Conservation (phyloP, 208 protist genomes). For the Leishmania arabica region DNA sequence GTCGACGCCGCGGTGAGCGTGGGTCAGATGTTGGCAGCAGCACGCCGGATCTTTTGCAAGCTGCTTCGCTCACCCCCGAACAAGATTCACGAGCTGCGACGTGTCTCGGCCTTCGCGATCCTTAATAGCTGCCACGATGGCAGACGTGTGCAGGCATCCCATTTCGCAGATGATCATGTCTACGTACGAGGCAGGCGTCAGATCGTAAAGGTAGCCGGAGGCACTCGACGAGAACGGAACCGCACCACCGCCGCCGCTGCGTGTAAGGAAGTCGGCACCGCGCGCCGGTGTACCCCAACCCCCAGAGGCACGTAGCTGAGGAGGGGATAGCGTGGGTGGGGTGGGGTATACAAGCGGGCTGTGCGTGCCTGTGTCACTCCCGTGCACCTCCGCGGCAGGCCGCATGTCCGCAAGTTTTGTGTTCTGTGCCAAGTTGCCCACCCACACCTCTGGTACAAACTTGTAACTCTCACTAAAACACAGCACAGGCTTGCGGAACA, state of each 20-base stretch:
- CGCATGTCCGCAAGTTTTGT: conserved; percentile 78
- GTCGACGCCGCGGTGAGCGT: neutral
- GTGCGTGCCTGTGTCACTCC: conserved; percentile 16
- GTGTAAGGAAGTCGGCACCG: conserved; percentile 1
- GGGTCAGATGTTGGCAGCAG: neutral
- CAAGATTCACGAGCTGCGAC: conserved; percentile 31
- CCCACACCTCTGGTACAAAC: conserved; percentile 95
- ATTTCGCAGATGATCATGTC: conserved; percentile 90
- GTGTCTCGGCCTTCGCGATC: conserved; percentile 63
- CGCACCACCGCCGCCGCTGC: neutral
- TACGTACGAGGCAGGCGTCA: conserved; percentile 74
- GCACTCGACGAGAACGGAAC: conserved; percentile 32
- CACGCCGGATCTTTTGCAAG: neutral
- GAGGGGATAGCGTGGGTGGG: conserved; percentile 25
- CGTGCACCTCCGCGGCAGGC: conserved; percentile 21
- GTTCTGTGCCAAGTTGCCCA: conserved; percentile 97
- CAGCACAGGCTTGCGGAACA: conserved; percentile 95
- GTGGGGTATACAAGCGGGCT: conserved; percentile 25
- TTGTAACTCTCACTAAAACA: conserved; percentile 99
- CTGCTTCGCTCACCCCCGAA: conserved; percentile 7
- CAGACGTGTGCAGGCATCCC: conserved; percentile 80
- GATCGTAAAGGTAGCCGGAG: conserved; percentile 78
- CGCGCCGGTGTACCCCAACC: conserved; percentile 27
- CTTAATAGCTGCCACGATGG: conserved; percentile 71
- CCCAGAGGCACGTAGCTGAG: conserved; percentile 19